A percentile compares a stretch with the other conserved stretches of the same genome.
These are phyloP conservation scores for Blastobotrys arbuscula DNA, from an alignment of 1,139 yeast genomes.

Conservation along the genomic window DNA sequence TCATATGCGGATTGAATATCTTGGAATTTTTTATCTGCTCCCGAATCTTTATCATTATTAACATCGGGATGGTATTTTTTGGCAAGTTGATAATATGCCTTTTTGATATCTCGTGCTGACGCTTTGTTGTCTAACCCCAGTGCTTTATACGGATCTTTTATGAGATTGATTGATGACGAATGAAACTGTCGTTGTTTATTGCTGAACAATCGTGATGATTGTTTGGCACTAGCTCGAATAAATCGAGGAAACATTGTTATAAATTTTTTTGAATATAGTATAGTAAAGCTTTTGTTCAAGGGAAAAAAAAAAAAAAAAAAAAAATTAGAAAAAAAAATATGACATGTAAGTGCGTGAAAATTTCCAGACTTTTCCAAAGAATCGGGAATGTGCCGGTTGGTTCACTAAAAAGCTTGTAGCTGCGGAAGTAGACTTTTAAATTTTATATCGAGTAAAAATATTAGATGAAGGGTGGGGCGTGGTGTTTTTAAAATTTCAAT, in stretches of 20 bases:
- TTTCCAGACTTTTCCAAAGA: neutral
- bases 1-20: conserved; percentile 94
- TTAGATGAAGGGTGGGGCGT: no score
- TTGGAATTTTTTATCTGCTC: conserved; percentile 84
- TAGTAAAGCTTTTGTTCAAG: neutral
- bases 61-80: conserved; percentile 96
- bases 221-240: neutral
- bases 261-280: neutral
- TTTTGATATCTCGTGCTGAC: conserved; percentile 77
- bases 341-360: neutral
- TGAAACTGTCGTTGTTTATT: conserved; percentile 11
- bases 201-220: neutral
- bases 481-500: no score
- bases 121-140: conserved; percentile 75
- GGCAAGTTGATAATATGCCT: conserved; percentile 89
- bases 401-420: neutral
- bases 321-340: neutral
- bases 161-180: conserved; percentile 9
- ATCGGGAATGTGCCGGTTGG: neutral
- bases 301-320: neutral
- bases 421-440: neutral
- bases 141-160: conserved; percentile 74
- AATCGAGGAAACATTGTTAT: neutral
- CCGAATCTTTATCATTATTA: conserved; percentile 64
- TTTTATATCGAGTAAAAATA: neutral